Percentiles rank a stretch among this genome's conserved stretches.
Evolutionary conservation across 148 eudicot genomes (phyloP).

Genomic region (Rhododendron griersonianum): DNA sequence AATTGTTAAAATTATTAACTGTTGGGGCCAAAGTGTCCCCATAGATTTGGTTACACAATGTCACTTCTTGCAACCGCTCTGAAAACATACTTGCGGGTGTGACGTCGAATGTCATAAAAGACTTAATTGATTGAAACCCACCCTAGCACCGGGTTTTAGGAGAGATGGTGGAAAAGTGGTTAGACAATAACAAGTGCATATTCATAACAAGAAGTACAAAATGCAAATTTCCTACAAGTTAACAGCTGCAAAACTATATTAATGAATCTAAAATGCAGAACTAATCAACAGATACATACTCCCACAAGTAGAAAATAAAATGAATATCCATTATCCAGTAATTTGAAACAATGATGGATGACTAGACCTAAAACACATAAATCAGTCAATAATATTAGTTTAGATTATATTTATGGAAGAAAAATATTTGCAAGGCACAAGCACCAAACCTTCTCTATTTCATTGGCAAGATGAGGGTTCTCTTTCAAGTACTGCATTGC

Average conservation of each 20-base stretch:
- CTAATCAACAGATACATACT: not conserved
- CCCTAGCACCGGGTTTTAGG: no score
- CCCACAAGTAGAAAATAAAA: not conserved
- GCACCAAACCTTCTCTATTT: slow-evolving; percentile 79
- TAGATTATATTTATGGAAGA: not conserved
- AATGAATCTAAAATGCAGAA: not conserved
- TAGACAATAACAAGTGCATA: not conserved
- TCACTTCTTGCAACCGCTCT: no score
- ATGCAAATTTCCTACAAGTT: not conserved
- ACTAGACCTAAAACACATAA: not conserved
- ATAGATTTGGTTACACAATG: no score
- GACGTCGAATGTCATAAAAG: no score
- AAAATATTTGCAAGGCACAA: not conserved
- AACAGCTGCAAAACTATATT: not conserved
- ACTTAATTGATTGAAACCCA: no score
- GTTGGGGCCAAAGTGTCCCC: no score
- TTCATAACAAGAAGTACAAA: not conserved
- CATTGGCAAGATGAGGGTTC: slow-evolving; percentile 62
- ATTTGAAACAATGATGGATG: not conserved
- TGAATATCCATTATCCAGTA: not conserved
- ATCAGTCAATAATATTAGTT: not conserved
- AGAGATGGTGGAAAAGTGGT: no score
- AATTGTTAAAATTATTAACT: not conserved
- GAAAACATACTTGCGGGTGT: no score
- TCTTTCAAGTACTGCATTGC: slow-evolving; percentile 83